These are phyloP conservation scores for Micromonas pusilla DNA, from an alignment of 139 green algal genomes.

Conservation along the genomic window DNA sequence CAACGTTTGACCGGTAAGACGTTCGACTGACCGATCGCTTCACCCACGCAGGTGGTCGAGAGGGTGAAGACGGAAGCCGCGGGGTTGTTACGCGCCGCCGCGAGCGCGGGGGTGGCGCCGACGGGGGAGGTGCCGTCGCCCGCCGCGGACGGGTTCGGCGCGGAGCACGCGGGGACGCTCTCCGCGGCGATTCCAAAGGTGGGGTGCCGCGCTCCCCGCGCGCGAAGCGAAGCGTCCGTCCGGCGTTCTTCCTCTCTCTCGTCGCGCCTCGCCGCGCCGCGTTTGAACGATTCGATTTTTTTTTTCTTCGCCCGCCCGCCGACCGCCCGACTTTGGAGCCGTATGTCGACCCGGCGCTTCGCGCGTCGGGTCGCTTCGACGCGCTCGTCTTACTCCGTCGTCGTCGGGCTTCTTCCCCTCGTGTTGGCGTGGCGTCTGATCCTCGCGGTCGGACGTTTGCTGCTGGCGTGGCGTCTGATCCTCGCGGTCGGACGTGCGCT, in stretches of 20 bases:
- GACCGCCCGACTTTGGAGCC: not conserved
- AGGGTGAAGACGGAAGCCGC: slow-evolving; percentile 54
- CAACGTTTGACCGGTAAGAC: too few relatives aligned
- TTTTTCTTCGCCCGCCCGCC: not conserved
- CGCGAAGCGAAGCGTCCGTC: not conserved
- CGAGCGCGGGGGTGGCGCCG: not conserved
- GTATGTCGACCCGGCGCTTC: not conserved
- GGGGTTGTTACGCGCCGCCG: slow-evolving; percentile 3
- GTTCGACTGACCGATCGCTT: too few relatives aligned
- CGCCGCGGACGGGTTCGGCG: slow-evolving; percentile 26
- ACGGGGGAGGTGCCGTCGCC: not conserved
- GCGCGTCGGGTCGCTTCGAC: not conserved
- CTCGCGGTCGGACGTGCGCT: too few relatives aligned
- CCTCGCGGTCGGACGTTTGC: too few relatives aligned
- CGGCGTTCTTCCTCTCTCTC: too few relatives aligned
- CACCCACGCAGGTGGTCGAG: too few relatives aligned
- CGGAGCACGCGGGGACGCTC: slow-evolving; percentile 6
- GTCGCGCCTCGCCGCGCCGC: too few relatives aligned
- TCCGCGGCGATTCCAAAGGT: slow-evolving; percentile 19
- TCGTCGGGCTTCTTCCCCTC: too few relatives aligned
- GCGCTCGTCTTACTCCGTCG: too few relatives aligned
- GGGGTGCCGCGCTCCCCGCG: not conserved
- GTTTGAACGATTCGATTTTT: not conserved
- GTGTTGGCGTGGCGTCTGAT: too few relatives aligned
- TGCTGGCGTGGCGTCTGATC: too few relatives aligned